A percentile compares a stretch with the other conserved stretches of the same genome.
These are phyloP conservation scores for Cicer bijugum DNA, from an alignment of 306 rosid genomes.

Conservation along the genomic window DNA sequence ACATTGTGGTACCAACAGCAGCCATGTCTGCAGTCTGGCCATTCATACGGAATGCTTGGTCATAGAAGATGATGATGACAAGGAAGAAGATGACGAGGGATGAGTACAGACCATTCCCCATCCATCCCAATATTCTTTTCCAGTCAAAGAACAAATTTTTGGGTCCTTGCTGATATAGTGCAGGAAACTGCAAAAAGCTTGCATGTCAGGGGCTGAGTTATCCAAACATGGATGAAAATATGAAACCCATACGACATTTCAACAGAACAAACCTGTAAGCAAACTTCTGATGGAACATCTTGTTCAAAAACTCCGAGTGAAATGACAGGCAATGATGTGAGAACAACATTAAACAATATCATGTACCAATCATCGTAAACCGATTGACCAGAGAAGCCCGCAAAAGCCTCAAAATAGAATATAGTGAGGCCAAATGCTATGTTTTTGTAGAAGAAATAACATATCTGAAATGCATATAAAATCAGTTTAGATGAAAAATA, in stretches of 20 bases:
- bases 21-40: slow-evolving; percentile 92
- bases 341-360: slow-evolving; percentile 91
- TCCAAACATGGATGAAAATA: slow-evolving; percentile 29
- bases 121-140: slow-evolving; percentile 92
- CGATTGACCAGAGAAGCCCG: slow-evolving; percentile 97
- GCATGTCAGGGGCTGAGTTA: slow-evolving; percentile 28
- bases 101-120: slow-evolving; percentile 88
- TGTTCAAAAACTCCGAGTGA: slow-evolving; percentile 98
- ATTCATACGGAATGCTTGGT: slow-evolving; percentile 78
- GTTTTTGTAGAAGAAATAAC: slow-evolving; percentile 99
- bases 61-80: slow-evolving; percentile 73
- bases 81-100: slow-evolving; percentile 80
- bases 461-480: slow-evolving; percentile 65
- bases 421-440: slow-evolving; percentile 96
- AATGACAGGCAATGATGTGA: slow-evolving; percentile 96
- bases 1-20: slow-evolving; percentile 87
- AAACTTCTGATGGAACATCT: slow-evolving; percentile 96
- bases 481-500: slow-evolving; percentile 31
- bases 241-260: slow-evolving; percentile 23
- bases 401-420: slow-evolving; percentile 91
- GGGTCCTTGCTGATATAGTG: slow-evolving; percentile 96
- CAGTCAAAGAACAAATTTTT: slow-evolving; percentile 88
- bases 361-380: slow-evolving; percentile 94
- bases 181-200: slow-evolving; percentile 76
- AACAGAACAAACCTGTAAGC: slow-evolving; percentile 82